Evolutionary conservation across 371 early-diverging fungal genomes (phyloP).

Genomic region (Mucor sp.): DNA sequence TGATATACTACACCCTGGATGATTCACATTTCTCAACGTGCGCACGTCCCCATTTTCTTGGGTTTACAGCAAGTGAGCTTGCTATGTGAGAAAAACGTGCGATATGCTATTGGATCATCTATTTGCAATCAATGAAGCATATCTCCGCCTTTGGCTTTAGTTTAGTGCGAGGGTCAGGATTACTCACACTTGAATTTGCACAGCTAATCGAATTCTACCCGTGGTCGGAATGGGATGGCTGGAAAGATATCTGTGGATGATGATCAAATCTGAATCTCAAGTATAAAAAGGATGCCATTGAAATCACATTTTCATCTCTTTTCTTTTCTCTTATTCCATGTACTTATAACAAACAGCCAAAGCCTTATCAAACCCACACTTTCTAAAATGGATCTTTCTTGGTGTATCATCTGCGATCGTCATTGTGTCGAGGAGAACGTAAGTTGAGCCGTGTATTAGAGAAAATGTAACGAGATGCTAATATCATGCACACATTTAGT

Average conservation of each 20-base stretch:
- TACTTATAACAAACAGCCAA: background rate
- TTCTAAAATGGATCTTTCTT: constrained; percentile 37
- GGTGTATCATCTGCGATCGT: constrained; percentile 43
- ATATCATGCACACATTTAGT: background rate
- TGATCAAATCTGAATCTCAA: background rate
- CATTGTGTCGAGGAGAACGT: constrained; percentile 35
- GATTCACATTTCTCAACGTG: background rate
- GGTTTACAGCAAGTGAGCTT: background rate
- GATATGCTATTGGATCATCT: background rate
- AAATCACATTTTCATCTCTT: background rate
- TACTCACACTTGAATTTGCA: background rate
- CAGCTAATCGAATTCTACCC: background rate
- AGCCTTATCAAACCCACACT: background rate
- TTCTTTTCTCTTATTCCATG: background rate
- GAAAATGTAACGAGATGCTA: background rate
- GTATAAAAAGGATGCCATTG: background rate
- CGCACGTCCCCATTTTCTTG: background rate
- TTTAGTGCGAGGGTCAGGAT: constrained; percentile 1
- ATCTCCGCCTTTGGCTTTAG: constrained; percentile 1
- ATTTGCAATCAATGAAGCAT: background rate
- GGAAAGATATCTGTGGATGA: background rate
- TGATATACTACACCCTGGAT: background rate
- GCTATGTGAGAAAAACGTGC: constrained; percentile 12
- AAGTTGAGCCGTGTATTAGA: constrained; percentile 1
- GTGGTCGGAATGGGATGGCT: background rate